Evolutionary conservation across 441 rosid species (phyloP), one percentile per base, ranked within the genome.

Genomic region (Gossypium laxum): DNA sequence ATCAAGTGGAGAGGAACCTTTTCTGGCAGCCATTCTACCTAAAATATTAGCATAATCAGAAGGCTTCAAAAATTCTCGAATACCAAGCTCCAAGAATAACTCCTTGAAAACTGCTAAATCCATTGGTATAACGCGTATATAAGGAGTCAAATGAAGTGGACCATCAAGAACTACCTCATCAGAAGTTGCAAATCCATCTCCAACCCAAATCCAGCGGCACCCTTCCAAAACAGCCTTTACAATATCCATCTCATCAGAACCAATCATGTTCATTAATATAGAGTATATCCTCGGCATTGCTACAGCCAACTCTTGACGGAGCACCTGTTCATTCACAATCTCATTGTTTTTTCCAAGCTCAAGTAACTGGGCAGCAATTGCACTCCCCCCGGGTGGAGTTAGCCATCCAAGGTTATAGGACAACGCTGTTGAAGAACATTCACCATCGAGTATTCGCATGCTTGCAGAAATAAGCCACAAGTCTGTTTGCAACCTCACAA

Each of bases 131-230:
- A 94, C 93, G 50, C 99, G 96, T 76, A 94, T 80, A 75, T 94
- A 94, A 64, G 98, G 98, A 82, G 90, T 90, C 88, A 94, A 86
- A 78, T 90, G 97, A 84, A 94, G 88, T 77, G 92, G 97, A 56
- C 99, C 97, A 80, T 94, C 90, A 61, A 94, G 96, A 76, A 91
- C 99, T 79, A 94, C 97, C 89, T 94, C 99, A 71, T 88, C 89
- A 26, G 83, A 71, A 12, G 87, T 91, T 74, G 99, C 93, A 88
- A 94, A 94, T 73, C 99, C 99, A 87, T 91, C 99, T 73, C 99
- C 99, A 60, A 94, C 97, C 99, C 99, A 94, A 74, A 94, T 88
- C 99, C 99, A 94, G 76, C 97, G 92, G 81, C 97, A 84, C 52
- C 97, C 99, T 87, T 94, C 99, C 79, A 94, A 94, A 79, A 94